A percentile compares a stretch with the other conserved stretches of the same genome.
Evolutionary conservation across 2,329 filamentous ascomycete genomes (phyloP).

Genomic region (Mycogone perniciosa): DNA sequence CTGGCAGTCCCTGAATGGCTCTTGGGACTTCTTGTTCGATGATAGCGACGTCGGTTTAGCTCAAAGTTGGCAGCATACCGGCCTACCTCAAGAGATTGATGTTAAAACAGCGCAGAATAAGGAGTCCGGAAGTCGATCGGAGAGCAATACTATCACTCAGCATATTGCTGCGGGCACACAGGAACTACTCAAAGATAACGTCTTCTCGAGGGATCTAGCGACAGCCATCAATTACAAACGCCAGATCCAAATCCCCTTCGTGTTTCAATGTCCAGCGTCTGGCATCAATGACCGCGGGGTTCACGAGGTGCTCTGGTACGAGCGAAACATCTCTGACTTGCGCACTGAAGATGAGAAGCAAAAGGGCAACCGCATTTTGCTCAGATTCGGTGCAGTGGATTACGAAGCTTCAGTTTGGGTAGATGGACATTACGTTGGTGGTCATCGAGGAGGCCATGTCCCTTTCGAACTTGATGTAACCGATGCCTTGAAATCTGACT

Average conservation of each 20-base stretch:
- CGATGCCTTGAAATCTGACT: slow-evolving; percentile 33
- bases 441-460: slow-evolving; percentile 53
- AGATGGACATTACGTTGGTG: slow-evolving; percentile 44
- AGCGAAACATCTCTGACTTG: slow-evolving; percentile 45
- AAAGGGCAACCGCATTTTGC: slow-evolving; percentile 37
- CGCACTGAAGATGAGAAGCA: slow-evolving; percentile 37
- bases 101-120: slow-evolving; percentile 17
- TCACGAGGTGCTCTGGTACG: slow-evolving; percentile 64
- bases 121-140: slow-evolving; percentile 31
- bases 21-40: slow-evolving; percentile 60
- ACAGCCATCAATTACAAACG: slow-evolving; percentile 35
- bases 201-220: slow-evolving; percentile 25
- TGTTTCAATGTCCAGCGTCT: slow-evolving; percentile 58
- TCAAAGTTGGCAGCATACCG: slow-evolving; percentile 46
- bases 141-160: slow-evolving; percentile 29
- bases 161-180: slow-evolving; percentile 43
- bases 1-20: slow-evolving; percentile 57
- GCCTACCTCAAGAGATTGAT: slow-evolving; percentile 39
- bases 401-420: slow-evolving; percentile 55
- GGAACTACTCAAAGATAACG: slow-evolving; percentile 42
- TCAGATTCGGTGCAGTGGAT: slow-evolving; percentile 56
- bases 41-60: slow-evolving; percentile 52
- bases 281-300: slow-evolving; percentile 55
- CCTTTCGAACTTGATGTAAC: slow-evolving; percentile 54
- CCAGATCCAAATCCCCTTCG: slow-evolving; percentile 57